Conservation (phyloP, 1,139 yeast genomes). For the Diutina siamensis region DNA sequence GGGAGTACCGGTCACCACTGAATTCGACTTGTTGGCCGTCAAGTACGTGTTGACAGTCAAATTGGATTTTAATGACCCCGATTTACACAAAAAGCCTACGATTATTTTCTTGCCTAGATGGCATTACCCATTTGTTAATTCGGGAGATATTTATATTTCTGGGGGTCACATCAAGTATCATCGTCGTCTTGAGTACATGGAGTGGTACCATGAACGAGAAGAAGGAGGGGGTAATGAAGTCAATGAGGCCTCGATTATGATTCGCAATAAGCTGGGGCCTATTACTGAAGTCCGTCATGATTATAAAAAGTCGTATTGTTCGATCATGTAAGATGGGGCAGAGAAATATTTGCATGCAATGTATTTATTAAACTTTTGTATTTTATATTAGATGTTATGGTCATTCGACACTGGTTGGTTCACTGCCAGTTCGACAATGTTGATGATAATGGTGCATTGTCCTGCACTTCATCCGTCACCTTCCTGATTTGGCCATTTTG, state of each 20-base stretch:
- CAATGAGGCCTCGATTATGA: constrained; percentile 5
- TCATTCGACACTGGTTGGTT: too few relatives aligned
- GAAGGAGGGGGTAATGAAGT: constrained; percentile 3
- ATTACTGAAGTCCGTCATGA: constrained; percentile 1
- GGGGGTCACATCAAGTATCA: constrained; percentile 48
- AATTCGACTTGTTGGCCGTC: constrained; percentile 41
- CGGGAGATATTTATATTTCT: constrained; percentile 33
- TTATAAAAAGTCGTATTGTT: background rate
- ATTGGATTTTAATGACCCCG: constrained; percentile 10
- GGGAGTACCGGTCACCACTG: constrained; percentile 41
- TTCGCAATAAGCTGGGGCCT: constrained; percentile 4
- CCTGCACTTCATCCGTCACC: too few relatives aligned
- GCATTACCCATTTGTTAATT: constrained; percentile 46
- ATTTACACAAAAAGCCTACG: constrained; percentile 30
- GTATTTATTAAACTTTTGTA: too few relatives aligned
- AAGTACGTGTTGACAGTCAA: constrained; percentile 37
- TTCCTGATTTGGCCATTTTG: background rate
- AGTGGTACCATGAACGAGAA: constrained; percentile 49
- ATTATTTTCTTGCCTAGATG: constrained; percentile 56
- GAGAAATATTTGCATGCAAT: too few relatives aligned
- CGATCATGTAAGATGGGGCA: too few relatives aligned
- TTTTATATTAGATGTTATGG: too few relatives aligned
- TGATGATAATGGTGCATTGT: background rate
- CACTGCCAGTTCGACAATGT: background rate
- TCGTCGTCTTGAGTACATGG: constrained; percentile 40